These are phyloP conservation scores for Agaricus subrufescens DNA, from an alignment of 768 basidiomycete species.

Conservation along the genomic window DNA sequence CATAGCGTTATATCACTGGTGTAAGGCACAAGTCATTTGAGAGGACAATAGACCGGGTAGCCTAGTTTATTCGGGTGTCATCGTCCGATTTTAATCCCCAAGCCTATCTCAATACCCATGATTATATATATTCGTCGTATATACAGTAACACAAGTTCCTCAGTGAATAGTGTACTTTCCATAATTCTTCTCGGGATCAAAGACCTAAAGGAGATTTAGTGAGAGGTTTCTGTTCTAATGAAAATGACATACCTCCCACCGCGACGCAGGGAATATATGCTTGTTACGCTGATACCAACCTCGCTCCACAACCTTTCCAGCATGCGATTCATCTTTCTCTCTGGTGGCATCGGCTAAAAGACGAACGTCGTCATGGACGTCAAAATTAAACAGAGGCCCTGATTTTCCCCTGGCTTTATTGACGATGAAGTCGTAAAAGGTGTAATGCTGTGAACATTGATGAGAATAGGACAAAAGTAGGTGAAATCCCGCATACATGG, in stretches of 20 bases:
- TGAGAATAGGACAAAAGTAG: constrained; percentile 3
- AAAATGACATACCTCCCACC: constrained; percentile 80
- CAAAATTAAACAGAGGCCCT: constrained; percentile 96
- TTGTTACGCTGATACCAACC: constrained; percentile 96
- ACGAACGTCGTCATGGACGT: constrained; percentile 98
- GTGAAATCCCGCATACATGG: constrained; percentile 51
- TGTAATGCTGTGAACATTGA: constrained; percentile 66
- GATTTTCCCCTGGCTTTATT: constrained; percentile 99
- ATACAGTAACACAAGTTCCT: not conserved
- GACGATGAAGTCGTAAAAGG: constrained; percentile 97
- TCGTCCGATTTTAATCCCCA: not conserved
- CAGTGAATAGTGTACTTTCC: constrained; percentile 81
- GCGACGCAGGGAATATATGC: constrained; percentile 94
- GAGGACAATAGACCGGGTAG: constrained; percentile 66
- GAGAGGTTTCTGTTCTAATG: not conserved
- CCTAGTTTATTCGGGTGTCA: constrained; percentile 19
- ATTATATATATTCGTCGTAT: not conserved
- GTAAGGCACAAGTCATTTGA: constrained; percentile 65
- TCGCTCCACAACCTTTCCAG: constrained; percentile 96
- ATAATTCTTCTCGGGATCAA: constrained; percentile 91
- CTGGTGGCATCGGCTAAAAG: constrained; percentile 89
- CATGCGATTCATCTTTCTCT: constrained; percentile 98
- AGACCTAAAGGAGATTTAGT: constrained; percentile 47
- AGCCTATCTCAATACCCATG: not conserved
- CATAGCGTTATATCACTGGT: constrained; percentile 16